Percentiles rank a stretch among this genome's conserved stretches.
phyloP scores from a whole-genome alignment of 2,329 filamentous ascomycete genomes.

The Pseudonectria foliicola region DNA sequence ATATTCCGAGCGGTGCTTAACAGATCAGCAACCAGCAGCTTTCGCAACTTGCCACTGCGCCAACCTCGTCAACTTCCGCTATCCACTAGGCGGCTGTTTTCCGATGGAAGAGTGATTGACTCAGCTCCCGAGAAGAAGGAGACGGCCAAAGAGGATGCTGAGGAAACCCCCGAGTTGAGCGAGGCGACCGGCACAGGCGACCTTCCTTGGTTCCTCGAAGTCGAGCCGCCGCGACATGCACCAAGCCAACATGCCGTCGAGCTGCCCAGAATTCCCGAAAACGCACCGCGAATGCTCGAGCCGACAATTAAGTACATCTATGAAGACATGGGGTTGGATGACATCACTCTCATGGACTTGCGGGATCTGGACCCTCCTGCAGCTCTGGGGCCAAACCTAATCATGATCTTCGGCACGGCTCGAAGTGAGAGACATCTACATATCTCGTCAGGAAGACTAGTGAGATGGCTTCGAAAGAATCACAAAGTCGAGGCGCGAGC shows the following conservation, averaged over 20 bases:
- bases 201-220: conserved; percentile 81
- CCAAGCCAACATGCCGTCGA: conserved; percentile 39
- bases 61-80: conserved; percentile 11
- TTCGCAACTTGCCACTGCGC: conserved; percentile 18
- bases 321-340: conserved; percentile 78
- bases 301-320: conserved; percentile 72
- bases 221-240: conserved; percentile 51
- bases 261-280: conserved; percentile 52
- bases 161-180: conserved; percentile 15
- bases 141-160: conserved; percentile 8
- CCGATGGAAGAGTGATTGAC: conserved; percentile 9
- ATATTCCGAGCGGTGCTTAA: conserved; percentile 24
- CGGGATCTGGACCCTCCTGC: conserved; percentile 78
- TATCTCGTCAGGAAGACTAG: conserved; percentile 81
- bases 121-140: conserved; percentile 11
- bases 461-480: conserved; percentile 71
- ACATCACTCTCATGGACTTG: conserved; percentile 73
- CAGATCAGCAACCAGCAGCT: conserved; percentile 10
- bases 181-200: conserved; percentile 25
- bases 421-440: conserved; percentile 91
- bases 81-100: conserved; percentile 18
- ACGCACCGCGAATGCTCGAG: conserved; percentile 63
- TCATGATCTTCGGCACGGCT: conserved; percentile 90
- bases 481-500: conserved; percentile 70
- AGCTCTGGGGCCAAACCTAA: conserved; percentile 76